A percentile compares a stretch with the other conserved stretches of the same genome.
phyloP scores from a whole-genome alignment of 176 grass and related monocot species.

The Oryza meridionalis region DNA sequence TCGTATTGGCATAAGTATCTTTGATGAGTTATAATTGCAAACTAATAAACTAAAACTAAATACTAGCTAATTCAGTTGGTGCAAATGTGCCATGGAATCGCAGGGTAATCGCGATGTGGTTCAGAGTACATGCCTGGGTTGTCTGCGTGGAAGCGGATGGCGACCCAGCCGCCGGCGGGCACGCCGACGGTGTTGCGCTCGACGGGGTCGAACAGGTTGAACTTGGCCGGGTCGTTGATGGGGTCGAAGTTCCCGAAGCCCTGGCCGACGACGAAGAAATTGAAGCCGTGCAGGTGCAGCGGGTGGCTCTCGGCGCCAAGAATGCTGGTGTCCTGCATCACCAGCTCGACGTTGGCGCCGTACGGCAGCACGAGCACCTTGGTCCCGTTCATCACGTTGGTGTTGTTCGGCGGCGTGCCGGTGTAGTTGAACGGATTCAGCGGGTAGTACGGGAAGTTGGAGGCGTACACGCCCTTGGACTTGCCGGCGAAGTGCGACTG shows the following conservation, averaged over 20 bases:
- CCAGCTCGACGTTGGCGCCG: slow-evolving; percentile 33
- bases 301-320: slow-evolving; percentile 82
- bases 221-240: slow-evolving; percentile 47
- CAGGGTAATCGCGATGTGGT: neutral
- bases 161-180: slow-evolving; percentile 72
- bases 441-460: slow-evolving; percentile 3
- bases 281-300: slow-evolving; percentile 80
- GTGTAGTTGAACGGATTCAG: neutral
- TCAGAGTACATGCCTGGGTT: slow-evolving; percentile 55
- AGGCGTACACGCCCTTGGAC: slow-evolving; percentile 46
- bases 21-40: neutral
- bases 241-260: slow-evolving; percentile 75
- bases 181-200: slow-evolving; percentile 82
- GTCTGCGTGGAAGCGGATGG: slow-evolving; percentile 77
- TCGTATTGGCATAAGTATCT: neutral
- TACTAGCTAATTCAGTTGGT: neutral
- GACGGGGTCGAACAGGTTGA: slow-evolving; percentile 75
- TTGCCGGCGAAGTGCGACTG: neutral
- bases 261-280: slow-evolving; percentile 73
- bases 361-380: neutral
- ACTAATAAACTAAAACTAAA: neutral
- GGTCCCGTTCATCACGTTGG: neutral
- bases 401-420: neutral
- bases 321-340: slow-evolving; percentile 86
- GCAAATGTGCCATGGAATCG: neutral